Evolutionary conservation across 768 basidiomycete species (phyloP).

Genomic region (Strobilomyces dryophilus): DNA sequence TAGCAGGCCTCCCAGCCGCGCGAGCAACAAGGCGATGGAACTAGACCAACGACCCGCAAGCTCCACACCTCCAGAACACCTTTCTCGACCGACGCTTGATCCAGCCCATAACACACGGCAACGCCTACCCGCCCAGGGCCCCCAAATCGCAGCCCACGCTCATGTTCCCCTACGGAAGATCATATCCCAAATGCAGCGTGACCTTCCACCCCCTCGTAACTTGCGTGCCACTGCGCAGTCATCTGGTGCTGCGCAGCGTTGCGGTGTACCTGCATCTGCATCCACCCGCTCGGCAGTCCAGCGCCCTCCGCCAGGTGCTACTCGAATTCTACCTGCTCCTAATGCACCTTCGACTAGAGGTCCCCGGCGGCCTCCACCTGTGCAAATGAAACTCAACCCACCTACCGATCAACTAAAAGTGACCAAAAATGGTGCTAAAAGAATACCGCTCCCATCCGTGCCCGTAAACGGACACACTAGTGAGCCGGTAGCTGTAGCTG

Average conservation of each 20-base stretch:
- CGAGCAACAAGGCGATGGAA: slow-evolving; percentile 13
- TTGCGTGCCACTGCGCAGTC: slow-evolving; percentile 15
- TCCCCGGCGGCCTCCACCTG: slow-evolving; percentile 24
- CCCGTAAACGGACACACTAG: not conserved
- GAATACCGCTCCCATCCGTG: slow-evolving; percentile 27
- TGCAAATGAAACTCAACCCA: slow-evolving; percentile 19
- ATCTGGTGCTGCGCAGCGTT: slow-evolving; percentile 19
- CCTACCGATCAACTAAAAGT: slow-evolving; percentile 23
- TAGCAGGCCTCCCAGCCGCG: slow-evolving; percentile 24
- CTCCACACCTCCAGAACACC: slow-evolving; percentile 9
- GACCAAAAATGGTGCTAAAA: slow-evolving; percentile 30
- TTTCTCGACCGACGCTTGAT: slow-evolving; percentile 2
- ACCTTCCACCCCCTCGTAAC: slow-evolving; percentile 12
- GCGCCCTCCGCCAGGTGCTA: slow-evolving; percentile 1
- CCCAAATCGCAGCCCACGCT: not conserved
- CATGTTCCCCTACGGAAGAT: slow-evolving; percentile 17
- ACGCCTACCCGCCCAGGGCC: slow-evolving; percentile 1
- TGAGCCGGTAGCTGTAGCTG: slow-evolving; percentile 1
- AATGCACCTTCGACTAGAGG: slow-evolving; percentile 11
- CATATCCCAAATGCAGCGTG: slow-evolving; percentile 16
- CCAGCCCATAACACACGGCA: slow-evolving; percentile 3
- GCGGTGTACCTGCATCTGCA: slow-evolving; percentile 9
- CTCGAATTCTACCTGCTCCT: slow-evolving; percentile 1
- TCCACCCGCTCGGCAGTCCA: slow-evolving; percentile 9
- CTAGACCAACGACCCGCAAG: slow-evolving; percentile 7